Evolutionary conservation across 768 basidiomycete species (phyloP).

Genomic region (Rhodotorula babjevae): DNA sequence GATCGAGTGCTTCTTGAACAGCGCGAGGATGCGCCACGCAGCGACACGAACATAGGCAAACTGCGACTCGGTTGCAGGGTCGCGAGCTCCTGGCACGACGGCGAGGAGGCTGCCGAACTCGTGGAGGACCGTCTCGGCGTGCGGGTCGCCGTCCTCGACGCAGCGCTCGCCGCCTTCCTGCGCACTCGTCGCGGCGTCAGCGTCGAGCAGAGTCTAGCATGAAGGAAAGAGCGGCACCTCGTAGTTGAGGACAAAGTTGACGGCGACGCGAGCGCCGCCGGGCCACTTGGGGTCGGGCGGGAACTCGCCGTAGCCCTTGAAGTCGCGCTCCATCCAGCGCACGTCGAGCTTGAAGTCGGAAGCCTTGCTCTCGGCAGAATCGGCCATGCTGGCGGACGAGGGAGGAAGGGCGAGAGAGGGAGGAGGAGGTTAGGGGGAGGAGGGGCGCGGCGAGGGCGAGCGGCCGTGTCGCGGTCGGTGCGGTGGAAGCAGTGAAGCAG

Average conservation of each 20-base stretch:
- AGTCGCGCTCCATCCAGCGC: neutral
- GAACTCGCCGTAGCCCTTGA: neutral
- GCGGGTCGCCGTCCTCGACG: conserved; percentile 42
- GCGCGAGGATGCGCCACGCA: conserved; percentile 42
- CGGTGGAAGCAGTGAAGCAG: no score
- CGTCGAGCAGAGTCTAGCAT: no score
- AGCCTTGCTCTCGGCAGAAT: no score
- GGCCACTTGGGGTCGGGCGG: conserved; percentile 42
- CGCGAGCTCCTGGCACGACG: neutral
- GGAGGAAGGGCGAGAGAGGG: no score
- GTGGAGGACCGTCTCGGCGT: conserved; percentile 37
- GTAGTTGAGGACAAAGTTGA: conserved; percentile 44
- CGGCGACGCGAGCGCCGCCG: conserved; percentile 42
- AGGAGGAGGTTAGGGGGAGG: no score
- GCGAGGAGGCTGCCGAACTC: conserved; percentile 37
- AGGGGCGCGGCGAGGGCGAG: no score
- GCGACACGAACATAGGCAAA: conserved; percentile 44
- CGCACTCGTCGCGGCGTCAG: no score
- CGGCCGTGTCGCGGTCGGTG: no score
- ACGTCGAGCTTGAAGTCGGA: neutral
- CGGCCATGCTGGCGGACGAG: no score
- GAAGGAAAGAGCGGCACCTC: conserved; percentile 4
- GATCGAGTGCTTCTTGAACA: conserved; percentile 43
- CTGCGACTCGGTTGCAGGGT: conserved; percentile 25
- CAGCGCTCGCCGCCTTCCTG: conserved; percentile 31